These are phyloP conservation scores for Yarrowia porcina DNA, from an alignment of 805 yeast species.

Conservation along the genomic window DNA sequence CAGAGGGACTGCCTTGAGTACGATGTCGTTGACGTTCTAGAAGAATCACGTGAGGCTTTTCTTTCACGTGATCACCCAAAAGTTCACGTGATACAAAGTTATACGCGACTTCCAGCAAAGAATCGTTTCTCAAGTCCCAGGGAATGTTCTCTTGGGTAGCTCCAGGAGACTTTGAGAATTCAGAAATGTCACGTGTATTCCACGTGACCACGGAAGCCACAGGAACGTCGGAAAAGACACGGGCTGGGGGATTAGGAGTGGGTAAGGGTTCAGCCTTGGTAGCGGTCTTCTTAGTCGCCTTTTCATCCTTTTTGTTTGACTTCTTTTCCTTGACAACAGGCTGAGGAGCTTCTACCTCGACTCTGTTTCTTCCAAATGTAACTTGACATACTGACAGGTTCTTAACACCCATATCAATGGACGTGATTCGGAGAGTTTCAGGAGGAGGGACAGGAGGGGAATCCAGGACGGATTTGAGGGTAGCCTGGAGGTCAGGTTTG, in stretches of 20 bases:
- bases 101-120: conserved; percentile 2
- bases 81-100: neutral
- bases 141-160: neutral
- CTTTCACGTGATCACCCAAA: neutral
- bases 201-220: neutral
- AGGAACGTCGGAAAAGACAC: neutral
- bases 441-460: neutral
- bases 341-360: neutral
- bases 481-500: neutral
- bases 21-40: conserved; percentile 17
- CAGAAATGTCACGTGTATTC: neutral
- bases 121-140: conserved; percentile 10
- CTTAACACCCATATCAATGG: conserved; percentile 11
- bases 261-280: neutral
- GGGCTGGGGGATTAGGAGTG: neutral
- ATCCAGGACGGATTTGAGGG: neutral
- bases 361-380: neutral
- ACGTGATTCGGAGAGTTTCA: neutral
- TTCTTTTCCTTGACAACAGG: too few relatives aligned
- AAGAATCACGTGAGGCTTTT: neutral
- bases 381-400: conserved; percentile 14
- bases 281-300: neutral
- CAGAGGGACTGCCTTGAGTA: neutral
- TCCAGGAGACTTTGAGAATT: neutral
- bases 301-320: neutral